Evolutionary conservation across 371 early-diverging fungal species (phyloP).

Genomic region (Apophysomyces ossiformis): DNA sequence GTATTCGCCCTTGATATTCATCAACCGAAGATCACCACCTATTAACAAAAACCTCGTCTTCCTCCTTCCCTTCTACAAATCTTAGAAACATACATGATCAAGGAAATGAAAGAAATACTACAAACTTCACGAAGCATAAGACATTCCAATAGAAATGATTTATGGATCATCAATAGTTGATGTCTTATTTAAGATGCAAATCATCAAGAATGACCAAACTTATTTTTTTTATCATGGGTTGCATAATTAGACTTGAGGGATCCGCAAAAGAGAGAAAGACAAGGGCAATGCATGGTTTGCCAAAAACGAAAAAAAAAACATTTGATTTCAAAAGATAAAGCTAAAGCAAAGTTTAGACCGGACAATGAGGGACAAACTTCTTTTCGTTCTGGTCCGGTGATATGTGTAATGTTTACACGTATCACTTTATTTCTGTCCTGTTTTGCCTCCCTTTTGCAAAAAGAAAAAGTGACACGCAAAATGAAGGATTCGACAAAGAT

Average conservation of each 20-base stretch:
- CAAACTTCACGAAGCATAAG: too few relatives aligned
- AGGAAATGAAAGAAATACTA: too few relatives aligned
- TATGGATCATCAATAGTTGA: too few relatives aligned
- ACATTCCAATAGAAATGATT: too few relatives aligned
- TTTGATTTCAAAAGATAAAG: slow-evolving; percentile 8
- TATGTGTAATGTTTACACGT: too few relatives aligned
- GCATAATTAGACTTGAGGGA: not conserved
- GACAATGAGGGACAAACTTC: not conserved
- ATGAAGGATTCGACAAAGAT: not conserved
- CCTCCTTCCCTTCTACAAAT: too few relatives aligned
- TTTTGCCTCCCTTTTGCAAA: not conserved
- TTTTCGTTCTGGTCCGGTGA: not conserved
- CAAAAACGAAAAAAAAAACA: too few relatives aligned
- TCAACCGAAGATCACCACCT: not conserved
- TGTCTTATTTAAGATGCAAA: too few relatives aligned
- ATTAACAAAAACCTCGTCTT: too few relatives aligned
- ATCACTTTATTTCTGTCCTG: too few relatives aligned
- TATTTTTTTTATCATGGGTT: not conserved
- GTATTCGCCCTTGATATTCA: not conserved
- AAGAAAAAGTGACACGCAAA: not conserved
- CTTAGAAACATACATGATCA: too few relatives aligned
- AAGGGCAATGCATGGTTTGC: slow-evolving; percentile 5
- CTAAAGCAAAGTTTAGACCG: slow-evolving; percentile 10
- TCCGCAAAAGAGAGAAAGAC: not conserved
- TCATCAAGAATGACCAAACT: not conserved